These are phyloP conservation scores for Suillus occidentalis DNA, from an alignment of 768 basidiomycete genomes.

Conservation along the genomic window DNA sequence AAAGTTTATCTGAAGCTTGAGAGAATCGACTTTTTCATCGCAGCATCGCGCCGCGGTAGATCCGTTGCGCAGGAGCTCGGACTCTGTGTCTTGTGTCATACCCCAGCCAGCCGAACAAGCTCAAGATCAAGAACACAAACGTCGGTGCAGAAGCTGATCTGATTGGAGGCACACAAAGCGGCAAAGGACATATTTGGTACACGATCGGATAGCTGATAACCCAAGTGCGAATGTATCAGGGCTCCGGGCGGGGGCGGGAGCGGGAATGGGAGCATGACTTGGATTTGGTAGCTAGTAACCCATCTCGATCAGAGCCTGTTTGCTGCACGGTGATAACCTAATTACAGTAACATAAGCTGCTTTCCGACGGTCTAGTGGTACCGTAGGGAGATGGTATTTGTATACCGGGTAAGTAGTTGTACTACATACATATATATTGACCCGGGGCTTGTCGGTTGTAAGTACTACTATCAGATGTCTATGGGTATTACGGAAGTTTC, in stretches of 20 bases:
- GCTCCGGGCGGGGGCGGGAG: too few species aligned
- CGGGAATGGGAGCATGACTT: not conserved
- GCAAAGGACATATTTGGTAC: not conserved
- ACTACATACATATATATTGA: too few species aligned
- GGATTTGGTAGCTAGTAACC: not conserved
- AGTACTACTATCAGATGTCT: too few species aligned
- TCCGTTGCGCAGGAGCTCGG: not conserved
- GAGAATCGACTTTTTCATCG: not conserved
- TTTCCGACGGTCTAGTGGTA: not conserved
- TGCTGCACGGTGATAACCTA: not conserved
- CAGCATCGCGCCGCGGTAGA: not conserved
- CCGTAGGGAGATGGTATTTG: not conserved
- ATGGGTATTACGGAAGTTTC: not conserved
- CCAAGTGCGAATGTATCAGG: not conserved
- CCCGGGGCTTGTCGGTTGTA: too few species aligned
- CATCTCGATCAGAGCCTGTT: not conserved
- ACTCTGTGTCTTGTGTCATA: not conserved
- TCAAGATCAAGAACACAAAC: too few species aligned
- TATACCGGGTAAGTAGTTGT: not conserved
- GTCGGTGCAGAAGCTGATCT: too few species aligned
- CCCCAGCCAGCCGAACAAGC: too few species aligned
- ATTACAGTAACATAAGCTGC: not conserved
- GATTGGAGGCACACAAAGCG: not conserved
- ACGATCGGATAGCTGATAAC: not conserved
- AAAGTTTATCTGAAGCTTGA: too few species aligned